These are phyloP conservation scores for Clathrus columnatus DNA, from an alignment of 768 basidiomycete genomes.

Conservation along the genomic window DNA sequence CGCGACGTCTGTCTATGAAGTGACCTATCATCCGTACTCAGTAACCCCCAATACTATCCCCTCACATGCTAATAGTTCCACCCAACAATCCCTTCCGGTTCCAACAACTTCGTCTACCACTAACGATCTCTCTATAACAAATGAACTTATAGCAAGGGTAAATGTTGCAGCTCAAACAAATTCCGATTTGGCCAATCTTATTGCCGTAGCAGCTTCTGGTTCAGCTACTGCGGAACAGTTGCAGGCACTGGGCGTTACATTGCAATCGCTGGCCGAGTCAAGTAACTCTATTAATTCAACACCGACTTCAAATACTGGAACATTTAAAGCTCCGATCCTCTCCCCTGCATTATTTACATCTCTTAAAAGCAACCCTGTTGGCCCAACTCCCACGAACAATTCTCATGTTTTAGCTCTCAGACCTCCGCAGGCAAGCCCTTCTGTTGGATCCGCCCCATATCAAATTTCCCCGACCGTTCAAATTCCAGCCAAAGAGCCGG, in stretches of 20 bases:
- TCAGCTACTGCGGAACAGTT: slow-evolving; percentile 55
- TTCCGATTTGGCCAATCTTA: slow-evolving; percentile 56
- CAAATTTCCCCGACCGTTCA: slow-evolving; percentile 3
- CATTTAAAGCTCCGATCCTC: not conserved
- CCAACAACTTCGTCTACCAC: slow-evolving; percentile 33
- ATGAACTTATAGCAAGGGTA: slow-evolving; percentile 53
- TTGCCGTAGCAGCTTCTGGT: slow-evolving; percentile 56
- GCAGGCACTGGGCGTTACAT: slow-evolving; percentile 61
- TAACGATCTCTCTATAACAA: slow-evolving; percentile 42
- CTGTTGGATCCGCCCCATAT: not conserved
- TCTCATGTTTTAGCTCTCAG: not conserved
- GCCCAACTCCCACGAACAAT: not conserved
- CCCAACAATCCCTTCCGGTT: slow-evolving; percentile 17
- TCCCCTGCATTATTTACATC: slow-evolving; percentile 1
- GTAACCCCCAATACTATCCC: slow-evolving; percentile 6
- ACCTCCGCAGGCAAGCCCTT: not conserved
- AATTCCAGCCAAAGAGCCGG: slow-evolving; percentile 48
- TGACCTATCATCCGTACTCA: slow-evolving; percentile 46
- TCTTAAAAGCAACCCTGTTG: not conserved
- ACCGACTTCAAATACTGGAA: slow-evolving; percentile 10
- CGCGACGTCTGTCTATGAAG: slow-evolving; percentile 64
- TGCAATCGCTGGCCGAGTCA: slow-evolving; percentile 50
- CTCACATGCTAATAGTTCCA: slow-evolving; percentile 5
- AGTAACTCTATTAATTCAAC: slow-evolving; percentile 9
- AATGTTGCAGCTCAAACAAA: slow-evolving; percentile 57